Evolutionary conservation across 345 rosid species (phyloP).

Genomic region (Murraya paniculata): DNA sequence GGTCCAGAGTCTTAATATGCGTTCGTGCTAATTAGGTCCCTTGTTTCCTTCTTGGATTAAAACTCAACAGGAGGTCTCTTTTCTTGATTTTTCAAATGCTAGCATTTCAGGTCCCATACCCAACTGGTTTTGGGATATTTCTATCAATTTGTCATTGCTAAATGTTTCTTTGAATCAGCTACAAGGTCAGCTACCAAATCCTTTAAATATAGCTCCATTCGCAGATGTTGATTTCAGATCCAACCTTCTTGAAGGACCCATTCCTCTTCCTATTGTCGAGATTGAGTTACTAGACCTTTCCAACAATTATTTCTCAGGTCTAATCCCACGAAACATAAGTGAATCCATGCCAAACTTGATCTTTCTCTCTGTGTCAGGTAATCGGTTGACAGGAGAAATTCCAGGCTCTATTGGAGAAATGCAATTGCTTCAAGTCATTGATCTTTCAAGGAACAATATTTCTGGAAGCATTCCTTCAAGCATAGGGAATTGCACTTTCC

Average conservation of each 20-base stretch:
- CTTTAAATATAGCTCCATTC: conserved; percentile 4
- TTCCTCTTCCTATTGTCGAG: conserved; percentile 24
- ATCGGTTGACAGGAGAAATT: conserved; percentile 29
- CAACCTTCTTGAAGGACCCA: conserved; percentile 12
- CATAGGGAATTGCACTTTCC: conserved; percentile 22
- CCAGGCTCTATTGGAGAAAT: conserved; percentile 36
- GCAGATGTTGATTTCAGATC: conserved; percentile 24
- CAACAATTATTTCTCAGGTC: conserved; percentile 30
- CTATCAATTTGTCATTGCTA: neutral
- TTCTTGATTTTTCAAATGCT: conserved; percentile 36
- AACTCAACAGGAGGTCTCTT: conserved; percentile 15
- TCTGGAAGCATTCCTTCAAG: conserved; percentile 33
- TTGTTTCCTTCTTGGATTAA: conserved; percentile 40
- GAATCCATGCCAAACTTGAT: conserved; percentile 23
- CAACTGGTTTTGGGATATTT: conserved; percentile 47
- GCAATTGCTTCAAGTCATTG: conserved; percentile 28
- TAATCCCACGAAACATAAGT: conserved; percentile 21
- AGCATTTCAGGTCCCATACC: conserved; percentile 43
- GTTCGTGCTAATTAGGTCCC: conserved; percentile 41
- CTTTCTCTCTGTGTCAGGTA: conserved; percentile 30
- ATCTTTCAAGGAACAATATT: conserved; percentile 34
- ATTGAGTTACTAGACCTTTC: conserved; percentile 31
- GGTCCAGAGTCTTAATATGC: conserved; percentile 26
- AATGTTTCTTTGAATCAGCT: neutral
- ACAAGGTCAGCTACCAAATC: conserved; percentile 29